A percentile compares a stretch with the other conserved stretches of the same genome.
Conservation (phyloP, 106 monocot genomes). For the Dendrobium huoshanense region DNA sequence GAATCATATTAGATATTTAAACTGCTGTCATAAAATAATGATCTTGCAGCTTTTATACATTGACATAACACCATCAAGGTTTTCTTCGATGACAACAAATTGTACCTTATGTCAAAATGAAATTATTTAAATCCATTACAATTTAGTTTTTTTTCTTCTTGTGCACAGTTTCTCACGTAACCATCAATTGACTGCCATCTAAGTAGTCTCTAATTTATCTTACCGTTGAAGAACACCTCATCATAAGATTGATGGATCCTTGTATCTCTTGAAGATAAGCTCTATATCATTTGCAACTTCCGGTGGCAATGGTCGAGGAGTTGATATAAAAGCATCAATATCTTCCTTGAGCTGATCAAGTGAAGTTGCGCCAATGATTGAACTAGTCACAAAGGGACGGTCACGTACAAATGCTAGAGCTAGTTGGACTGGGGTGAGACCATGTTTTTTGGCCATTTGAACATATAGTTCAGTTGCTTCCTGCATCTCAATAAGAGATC, state of each 20-base stretch:
- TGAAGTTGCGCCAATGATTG: conserved; percentile 84
- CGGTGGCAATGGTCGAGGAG: conserved; percentile 49
- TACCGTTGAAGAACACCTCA: background rate
- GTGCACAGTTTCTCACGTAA: too few relatives aligned
- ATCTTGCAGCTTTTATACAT: too few relatives aligned
- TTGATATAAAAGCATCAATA: conserved; percentile 60
- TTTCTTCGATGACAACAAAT: too few relatives aligned
- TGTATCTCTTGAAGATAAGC: conserved; percentile 69
- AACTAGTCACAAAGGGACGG: conserved; percentile 63
- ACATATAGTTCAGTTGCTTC: conserved; percentile 67
- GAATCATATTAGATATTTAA: too few relatives aligned
- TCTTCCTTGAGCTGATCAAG: conserved; percentile 86
- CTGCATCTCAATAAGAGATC: conserved; percentile 27
- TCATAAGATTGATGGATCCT: conserved; percentile 61
- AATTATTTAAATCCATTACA: too few relatives aligned
- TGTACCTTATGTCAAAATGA: too few relatives aligned
- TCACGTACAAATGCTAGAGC: conserved; percentile 86
- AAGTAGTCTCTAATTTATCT: background rate
- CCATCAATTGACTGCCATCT: too few relatives aligned
- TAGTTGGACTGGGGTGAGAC: conserved; percentile 77
- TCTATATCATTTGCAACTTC: conserved; percentile 66
- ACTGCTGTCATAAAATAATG: too few relatives aligned
- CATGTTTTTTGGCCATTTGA: conserved; percentile 58
- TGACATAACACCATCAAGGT: too few relatives aligned
- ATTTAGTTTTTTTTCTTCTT: too few relatives aligned